Evolutionary conservation across 352 stramenopile species (phyloP), one percentile per base, ranked within the genome.

Genomic region (Phytophthora aleatoria): DNA sequence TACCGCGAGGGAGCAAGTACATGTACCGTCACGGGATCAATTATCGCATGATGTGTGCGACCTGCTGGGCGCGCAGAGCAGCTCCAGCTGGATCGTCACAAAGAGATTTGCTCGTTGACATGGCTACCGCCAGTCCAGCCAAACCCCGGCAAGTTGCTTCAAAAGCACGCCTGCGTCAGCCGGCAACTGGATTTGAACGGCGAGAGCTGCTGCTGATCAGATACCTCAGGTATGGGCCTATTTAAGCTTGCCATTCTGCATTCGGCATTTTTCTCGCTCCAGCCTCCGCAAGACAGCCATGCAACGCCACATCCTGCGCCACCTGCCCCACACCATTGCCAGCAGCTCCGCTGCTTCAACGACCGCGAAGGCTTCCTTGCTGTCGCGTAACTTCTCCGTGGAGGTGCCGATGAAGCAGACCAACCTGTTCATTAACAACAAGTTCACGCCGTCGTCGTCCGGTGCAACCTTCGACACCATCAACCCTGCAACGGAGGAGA

Each of bases 341-440:
- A 53, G 38, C 56, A 63, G 39, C 54, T 59, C 53, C 26, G 43
- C 28, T 51, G 44, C 51, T 15, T 24, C 31, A 35, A 61, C 66
- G 38, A 33, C 58, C 13, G 51, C 57, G 26, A 59, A 71, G 42
- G 67, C 61, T 15, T 45, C 62, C 47, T 35, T 61, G 41, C 45
- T 64, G 52, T 61, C 57, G 28, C 67, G 73, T 31, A 48, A 69
- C 26, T 81, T 84, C 55, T 72, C 74, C 15, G 51, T 47, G 10
- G 60, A 74, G n/a, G 62, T 78, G 45, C 42, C 60, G 20, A 61
- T 85, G 44, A 83, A 79, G 64, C 79, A 91, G 59, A 91, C 81
- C 53, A 83, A 89, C 53, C 66, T 96, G 35, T 85, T 96, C 70
- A 96, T 96, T 61, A 89, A 91, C 73, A 84, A 85, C 71, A 73